phyloP scores from a whole-genome alignment of 306 rosid genomes.

The Prunus mira region DNA sequence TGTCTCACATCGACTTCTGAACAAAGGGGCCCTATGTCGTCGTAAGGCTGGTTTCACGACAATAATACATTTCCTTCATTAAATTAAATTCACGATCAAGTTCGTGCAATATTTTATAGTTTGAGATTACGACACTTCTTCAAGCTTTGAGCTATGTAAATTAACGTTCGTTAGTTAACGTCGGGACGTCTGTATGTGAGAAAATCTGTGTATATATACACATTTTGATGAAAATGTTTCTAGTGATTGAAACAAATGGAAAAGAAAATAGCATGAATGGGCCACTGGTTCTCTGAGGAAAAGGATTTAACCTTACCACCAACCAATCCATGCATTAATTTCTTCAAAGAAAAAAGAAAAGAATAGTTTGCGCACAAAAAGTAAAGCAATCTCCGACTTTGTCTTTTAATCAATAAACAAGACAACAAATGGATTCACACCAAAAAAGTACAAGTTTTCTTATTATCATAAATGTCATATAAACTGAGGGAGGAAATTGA shows the following conservation, averaged over 20 bases:
- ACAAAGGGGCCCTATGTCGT: constrained; percentile 6
- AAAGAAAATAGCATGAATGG: no score
- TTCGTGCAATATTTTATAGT: no score
- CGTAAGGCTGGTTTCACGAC: constrained; percentile 4
- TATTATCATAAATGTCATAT: neutral
- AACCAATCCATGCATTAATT: neutral
- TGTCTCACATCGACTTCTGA: constrained; percentile 15
- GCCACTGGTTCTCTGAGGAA: no score
- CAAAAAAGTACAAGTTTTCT: neutral
- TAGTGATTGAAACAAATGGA: neutral
- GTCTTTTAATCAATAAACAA: constrained; percentile 2
- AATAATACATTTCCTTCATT: neutral
- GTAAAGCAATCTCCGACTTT: neutral
- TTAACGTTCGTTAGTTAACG: no score
- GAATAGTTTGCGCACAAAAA: neutral
- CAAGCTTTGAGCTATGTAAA: neutral
- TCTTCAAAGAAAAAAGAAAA: neutral
- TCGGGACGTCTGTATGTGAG: no score
- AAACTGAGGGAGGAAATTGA: neutral
- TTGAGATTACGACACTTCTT: neutral
- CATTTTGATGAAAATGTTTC: neutral
- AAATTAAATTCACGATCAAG: no score
- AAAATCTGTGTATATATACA: neutral
- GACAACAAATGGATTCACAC: neutral
- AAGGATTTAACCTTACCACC: neutral